phyloP scores from a whole-genome alignment of 2,329 filamentous ascomycete genomes.

The Arthroderma sp. region DNA sequence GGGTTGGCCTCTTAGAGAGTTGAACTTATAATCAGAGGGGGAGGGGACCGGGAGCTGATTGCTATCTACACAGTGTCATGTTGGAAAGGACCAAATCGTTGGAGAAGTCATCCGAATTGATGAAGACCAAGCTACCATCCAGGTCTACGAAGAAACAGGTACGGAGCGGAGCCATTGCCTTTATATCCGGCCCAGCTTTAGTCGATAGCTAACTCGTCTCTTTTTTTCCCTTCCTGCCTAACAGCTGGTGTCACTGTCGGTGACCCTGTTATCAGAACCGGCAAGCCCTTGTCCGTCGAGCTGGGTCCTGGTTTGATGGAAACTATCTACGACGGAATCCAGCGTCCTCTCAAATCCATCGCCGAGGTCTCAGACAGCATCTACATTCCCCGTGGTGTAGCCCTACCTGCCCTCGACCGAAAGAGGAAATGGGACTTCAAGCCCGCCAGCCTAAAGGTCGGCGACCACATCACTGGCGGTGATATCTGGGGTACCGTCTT shows the following conservation, averaged over 20 bases:
- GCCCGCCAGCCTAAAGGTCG: conserved; percentile 72
- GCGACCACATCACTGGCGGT: conserved; percentile 91
- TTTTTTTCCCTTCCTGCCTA: background rate
- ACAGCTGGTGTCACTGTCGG: conserved; percentile 82
- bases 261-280: conserved; percentile 79
- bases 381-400: conserved; percentile 93
- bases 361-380: conserved; percentile 68
- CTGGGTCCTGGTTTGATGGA: conserved; percentile 94
- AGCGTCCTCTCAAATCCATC: conserved; percentile 83
- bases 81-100: conserved; percentile 81
- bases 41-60: conserved; percentile 5
- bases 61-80: conserved; percentile 55
- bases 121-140: conserved; percentile 87
- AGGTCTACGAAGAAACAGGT: conserved; percentile 99
- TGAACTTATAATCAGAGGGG: conserved; percentile 2
- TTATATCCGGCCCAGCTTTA: background rate
- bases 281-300: conserved; percentile 94
- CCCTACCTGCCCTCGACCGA: conserved; percentile 76
- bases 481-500: conserved; percentile 91
- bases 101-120: conserved; percentile 98
- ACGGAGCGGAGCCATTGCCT: conserved; percentile 23
- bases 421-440: conserved; percentile 94
- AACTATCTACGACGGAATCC: conserved; percentile 99
- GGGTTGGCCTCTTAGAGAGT: conserved; percentile 17
- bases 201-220: background rate